phyloP scores from a whole-genome alignment of 208 protist genomes.

The Trypanosoma cruzi region DNA sequence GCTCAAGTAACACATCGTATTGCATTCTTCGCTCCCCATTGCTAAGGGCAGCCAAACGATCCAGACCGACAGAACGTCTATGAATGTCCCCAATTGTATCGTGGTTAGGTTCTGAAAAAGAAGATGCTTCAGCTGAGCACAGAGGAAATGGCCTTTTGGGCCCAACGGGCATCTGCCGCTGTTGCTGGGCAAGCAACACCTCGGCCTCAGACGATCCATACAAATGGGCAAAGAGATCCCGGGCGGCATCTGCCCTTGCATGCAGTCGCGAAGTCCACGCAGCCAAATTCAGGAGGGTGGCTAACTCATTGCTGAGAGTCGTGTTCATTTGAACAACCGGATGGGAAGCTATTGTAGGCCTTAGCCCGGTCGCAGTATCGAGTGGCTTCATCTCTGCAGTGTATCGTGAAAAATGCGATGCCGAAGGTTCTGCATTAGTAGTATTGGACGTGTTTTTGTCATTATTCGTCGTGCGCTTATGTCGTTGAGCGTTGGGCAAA shows the following conservation, averaged over 20 bases:
- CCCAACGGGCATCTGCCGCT: slow-evolving; percentile 15
- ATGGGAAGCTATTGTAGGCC: slow-evolving; percentile 15
- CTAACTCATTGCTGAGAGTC: slow-evolving; percentile 67
- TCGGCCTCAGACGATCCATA: slow-evolving; percentile 77
- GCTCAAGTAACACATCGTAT: slow-evolving; percentile 35
- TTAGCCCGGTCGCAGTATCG: slow-evolving; percentile 5
- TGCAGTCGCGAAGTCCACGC: slow-evolving; percentile 60
- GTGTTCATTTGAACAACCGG: slow-evolving; percentile 64
- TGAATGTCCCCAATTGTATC: slow-evolving; percentile 37
- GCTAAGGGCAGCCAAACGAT: slow-evolving; percentile 15
- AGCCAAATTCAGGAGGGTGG: slow-evolving; percentile 53
- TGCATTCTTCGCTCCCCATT: slow-evolving; percentile 30
- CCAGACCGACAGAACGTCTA: slow-evolving; percentile 27
- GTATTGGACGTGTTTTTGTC: slow-evolving; percentile 7
- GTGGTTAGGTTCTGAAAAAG: slow-evolving; percentile 8
- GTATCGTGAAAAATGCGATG: slow-evolving; percentile 10
- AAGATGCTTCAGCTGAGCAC: background rate
- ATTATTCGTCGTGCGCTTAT: slow-evolving; percentile 11
- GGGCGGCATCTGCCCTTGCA: slow-evolving; percentile 43
- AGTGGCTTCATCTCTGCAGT: slow-evolving; percentile 6
- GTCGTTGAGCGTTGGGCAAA: slow-evolving; percentile 30
- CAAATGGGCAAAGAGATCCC: slow-evolving; percentile 61
- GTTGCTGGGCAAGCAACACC: slow-evolving; percentile 48
- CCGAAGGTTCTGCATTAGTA: slow-evolving; percentile 1
- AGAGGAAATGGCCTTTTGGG: slow-evolving; percentile 31